A percentile compares a stretch with the other conserved stretches of the same genome.
phyloP scores from a whole-genome alignment of 306 rosid species.

The Medicago lupulina region DNA sequence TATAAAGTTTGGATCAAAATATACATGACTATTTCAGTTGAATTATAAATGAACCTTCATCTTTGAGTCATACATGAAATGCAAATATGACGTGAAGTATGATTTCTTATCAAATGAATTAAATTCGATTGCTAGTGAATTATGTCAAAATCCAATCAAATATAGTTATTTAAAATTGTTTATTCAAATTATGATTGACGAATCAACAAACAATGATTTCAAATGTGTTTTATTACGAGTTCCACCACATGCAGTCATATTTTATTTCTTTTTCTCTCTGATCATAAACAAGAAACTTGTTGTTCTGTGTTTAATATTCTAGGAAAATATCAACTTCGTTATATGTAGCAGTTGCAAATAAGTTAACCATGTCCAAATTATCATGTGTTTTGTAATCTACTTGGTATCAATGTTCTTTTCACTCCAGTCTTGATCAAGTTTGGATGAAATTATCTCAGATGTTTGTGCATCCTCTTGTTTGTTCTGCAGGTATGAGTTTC shows the following conservation, averaged over 20 bases:
- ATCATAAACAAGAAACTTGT: background rate
- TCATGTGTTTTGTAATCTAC: constrained; percentile 20
- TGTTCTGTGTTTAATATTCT: too few relatives aligned
- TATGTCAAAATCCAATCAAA: constrained; percentile 26
- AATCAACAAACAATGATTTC: too few relatives aligned
- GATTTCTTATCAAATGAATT: constrained; percentile 2
- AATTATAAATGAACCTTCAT: background rate
- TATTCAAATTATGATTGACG: constrained; percentile 6
- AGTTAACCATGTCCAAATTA: background rate
- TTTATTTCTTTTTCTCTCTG: background rate
- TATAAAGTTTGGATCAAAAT: background rate
- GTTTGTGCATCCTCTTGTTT: constrained; percentile 33
- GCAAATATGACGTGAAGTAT: background rate
- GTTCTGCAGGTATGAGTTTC: constrained; percentile 74
- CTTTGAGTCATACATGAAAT: background rate
- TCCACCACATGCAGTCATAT: too few relatives aligned
- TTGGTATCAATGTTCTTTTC: constrained; percentile 13
- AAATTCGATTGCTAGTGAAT: constrained; percentile 5
- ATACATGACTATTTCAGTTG: background rate
- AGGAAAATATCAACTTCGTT: constrained; percentile 24
- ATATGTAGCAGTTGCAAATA: constrained; percentile 18
- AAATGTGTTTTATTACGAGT: too few relatives aligned
- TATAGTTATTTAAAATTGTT: constrained; percentile 5
- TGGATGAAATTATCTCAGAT: constrained; percentile 17
- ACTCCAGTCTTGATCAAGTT: constrained; percentile 18